phyloP scores from a whole-genome alignment of 140 eudicot species.

The Cichorium intybus region DNA sequence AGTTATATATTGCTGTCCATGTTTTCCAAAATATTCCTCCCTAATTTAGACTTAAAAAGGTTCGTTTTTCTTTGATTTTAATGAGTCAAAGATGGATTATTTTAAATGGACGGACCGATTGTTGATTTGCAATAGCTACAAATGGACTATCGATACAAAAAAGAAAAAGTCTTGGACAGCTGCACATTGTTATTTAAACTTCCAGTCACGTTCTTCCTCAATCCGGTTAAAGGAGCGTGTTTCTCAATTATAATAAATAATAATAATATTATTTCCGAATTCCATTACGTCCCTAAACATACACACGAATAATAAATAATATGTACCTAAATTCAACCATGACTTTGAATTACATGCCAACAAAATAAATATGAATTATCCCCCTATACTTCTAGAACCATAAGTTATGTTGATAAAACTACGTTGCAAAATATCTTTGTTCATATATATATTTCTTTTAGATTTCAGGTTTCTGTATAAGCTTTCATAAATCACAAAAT shows the following conservation, averaged over 20 bases:
- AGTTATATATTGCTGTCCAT: slow-evolving; percentile 17
- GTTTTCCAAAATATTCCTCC: slow-evolving; percentile 15
- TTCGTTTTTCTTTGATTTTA: slow-evolving; percentile 24
- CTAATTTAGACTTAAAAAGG: slow-evolving; percentile 14
- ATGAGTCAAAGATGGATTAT: slow-evolving; percentile 19
- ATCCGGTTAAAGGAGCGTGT: neutral
- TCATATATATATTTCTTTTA: neutral
- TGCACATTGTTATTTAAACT: neutral
- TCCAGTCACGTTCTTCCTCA: neutral
- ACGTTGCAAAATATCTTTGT: neutral
- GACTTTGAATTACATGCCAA: neutral
- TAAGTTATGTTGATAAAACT: neutral
- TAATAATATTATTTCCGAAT: neutral
- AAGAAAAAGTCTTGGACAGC: slow-evolving; percentile 14
- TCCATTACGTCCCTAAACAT: slow-evolving; percentile 2
- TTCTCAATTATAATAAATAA: neutral
- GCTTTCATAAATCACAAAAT: slow-evolving; percentile 9
- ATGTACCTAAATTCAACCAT: neutral
- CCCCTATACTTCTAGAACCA: too few relatives aligned
- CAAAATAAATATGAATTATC: neutral
- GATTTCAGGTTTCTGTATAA: slow-evolving; percentile 16
- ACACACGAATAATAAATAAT: neutral
- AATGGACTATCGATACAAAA: slow-evolving; percentile 12
- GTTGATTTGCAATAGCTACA: slow-evolving; percentile 8
- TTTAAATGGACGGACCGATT: slow-evolving; percentile 18